These are phyloP conservation scores for Penicillium dipodomyicola DNA, from an alignment of 495 filamentous ascomycete species.

Conservation along the genomic window DNA sequence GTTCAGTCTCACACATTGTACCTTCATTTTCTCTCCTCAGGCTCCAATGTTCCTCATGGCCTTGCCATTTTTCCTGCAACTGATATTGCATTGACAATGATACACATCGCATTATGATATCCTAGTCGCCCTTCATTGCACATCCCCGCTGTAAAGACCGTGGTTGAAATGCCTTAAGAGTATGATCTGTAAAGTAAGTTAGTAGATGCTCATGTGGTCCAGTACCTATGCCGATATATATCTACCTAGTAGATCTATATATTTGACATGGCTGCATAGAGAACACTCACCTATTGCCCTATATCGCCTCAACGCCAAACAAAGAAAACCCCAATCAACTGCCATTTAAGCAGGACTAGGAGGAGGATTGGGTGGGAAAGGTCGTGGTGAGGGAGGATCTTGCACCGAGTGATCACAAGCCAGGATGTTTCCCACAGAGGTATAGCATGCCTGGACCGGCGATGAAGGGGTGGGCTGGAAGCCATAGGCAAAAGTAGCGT, in stretches of 20 bases:
- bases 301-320: slow-evolving; percentile 21
- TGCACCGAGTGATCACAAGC: slow-evolving; percentile 27
- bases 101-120: slow-evolving; percentile 1
- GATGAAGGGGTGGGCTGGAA: not conserved
- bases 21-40: not conserved
- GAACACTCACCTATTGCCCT: slow-evolving; percentile 19
- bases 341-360: slow-evolving; percentile 40
- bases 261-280: not conserved
- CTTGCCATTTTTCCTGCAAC: not conserved
- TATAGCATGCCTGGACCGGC: slow-evolving; percentile 1
- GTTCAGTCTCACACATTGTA: not conserved
- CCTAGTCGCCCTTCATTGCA: slow-evolving; percentile 3
- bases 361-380: slow-evolving; percentile 44
- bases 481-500: not conserved
- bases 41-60: not conserved
- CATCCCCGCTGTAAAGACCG: not conserved
- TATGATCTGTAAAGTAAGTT: slow-evolving; percentile 7
- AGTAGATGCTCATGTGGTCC: no score
- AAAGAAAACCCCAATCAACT: not conserved
- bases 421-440: slow-evolving; percentile 8
- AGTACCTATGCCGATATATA: not conserved
- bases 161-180: slow-evolving; percentile 5
- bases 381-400: slow-evolving; percentile 42
- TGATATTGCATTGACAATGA: not conserved
- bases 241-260: not conserved